These are phyloP conservation scores for Amphicarpaea edgeworthii DNA, from an alignment of 306 rosid genomes.

Conservation along the genomic window DNA sequence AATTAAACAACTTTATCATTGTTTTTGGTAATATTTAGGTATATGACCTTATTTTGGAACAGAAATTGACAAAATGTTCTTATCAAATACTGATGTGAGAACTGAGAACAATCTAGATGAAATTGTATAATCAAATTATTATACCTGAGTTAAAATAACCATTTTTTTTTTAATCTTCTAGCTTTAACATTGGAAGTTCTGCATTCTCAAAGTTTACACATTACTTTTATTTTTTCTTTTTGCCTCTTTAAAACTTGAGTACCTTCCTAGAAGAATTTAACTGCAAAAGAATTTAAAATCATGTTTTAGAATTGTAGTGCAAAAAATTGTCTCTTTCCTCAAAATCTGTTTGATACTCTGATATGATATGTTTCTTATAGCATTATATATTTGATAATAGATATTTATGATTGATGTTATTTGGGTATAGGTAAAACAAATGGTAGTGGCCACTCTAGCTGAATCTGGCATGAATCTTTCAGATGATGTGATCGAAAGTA, in stretches of 20 bases:
- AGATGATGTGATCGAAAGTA: conserved; percentile 83
- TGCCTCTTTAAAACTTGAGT: conserved; percentile 18
- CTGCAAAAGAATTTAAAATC: not conserved
- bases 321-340: conserved; percentile 16
- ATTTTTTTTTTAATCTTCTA: not conserved
- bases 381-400: conserved; percentile 4
- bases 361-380: not conserved
- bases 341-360: conserved; percentile 1
- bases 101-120: conserved; percentile 35
- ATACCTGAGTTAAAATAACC: not conserved
- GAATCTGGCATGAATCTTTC: conserved; percentile 97
- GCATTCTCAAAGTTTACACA: not conserved
- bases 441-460: conserved; percentile 95
- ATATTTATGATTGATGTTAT: conserved; percentile 21
- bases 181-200: conserved; percentile 6
- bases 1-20: conserved; percentile 7
- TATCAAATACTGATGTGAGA: conserved; percentile 28
- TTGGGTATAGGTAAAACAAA: conserved; percentile 78
- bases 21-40: not conserved
- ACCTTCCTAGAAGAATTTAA: conserved; percentile 7
- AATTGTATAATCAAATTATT: conserved; percentile 4
- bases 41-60: not conserved
- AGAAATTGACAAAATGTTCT: conserved; percentile 20
- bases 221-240: not conserved
- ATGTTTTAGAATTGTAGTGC: conserved; percentile 8